Evolutionary conservation across 495 filamentous ascomycete genomes (phyloP).

Genomic region (Tuber calosporum): DNA sequence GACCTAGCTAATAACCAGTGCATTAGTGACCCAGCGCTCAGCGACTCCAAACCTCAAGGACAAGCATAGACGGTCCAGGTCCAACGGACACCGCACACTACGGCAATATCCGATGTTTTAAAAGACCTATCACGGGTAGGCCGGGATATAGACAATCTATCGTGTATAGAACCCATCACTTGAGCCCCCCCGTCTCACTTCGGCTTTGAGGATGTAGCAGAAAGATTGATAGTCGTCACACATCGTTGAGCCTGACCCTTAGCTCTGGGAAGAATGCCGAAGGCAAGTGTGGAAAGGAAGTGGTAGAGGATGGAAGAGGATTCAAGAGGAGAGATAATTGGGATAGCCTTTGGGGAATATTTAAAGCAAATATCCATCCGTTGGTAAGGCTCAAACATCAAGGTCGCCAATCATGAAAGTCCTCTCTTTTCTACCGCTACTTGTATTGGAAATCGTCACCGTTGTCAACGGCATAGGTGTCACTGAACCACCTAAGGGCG

Average conservation of each 20-base stretch:
- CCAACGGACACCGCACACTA: no score
- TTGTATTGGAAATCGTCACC: constrained; percentile 10
- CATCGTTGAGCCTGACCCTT: background rate
- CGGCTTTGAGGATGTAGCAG: background rate
- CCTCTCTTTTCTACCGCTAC: constrained; percentile 20
- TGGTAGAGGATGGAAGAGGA: background rate
- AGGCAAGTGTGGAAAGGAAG: background rate
- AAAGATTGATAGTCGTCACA: background rate
- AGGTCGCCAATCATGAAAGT: constrained; percentile 17
- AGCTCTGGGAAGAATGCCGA: background rate
- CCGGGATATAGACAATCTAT: background rate
- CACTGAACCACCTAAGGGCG: constrained; percentile 25
- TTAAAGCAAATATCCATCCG: background rate
- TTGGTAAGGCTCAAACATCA: background rate
- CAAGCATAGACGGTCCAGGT: background rate
- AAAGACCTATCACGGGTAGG: no score
- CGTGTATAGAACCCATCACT: background rate
- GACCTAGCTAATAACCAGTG: background rate
- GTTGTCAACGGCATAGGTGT: constrained; percentile 12
- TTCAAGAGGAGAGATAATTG: background rate
- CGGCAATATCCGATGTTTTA: background rate
- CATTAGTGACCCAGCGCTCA: background rate
- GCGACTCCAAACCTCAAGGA: background rate
- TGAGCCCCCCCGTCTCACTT: background rate
- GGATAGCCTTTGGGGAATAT: background rate